phyloP scores from a whole-genome alignment of 495 filamentous ascomycete genomes.

The Hypomontagnella monticulosa region DNA sequence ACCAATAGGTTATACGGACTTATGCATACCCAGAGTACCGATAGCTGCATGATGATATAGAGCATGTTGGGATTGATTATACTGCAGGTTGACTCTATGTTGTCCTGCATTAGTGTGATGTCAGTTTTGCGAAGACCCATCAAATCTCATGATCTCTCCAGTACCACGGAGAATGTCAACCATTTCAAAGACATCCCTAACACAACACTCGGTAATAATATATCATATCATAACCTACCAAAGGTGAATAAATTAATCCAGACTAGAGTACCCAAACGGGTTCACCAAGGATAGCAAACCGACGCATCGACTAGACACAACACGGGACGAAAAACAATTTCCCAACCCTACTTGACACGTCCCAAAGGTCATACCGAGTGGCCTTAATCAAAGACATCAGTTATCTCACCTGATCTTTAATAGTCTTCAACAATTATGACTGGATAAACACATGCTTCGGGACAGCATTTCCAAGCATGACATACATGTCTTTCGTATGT shows the following conservation, averaged over 20 bases:
- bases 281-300: not conserved
- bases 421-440: not conserved
- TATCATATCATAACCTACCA: not conserved
- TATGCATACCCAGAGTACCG: slow-evolving; percentile 13
- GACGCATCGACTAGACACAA: no score
- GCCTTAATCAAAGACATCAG: not conserved
- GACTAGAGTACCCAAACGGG: not conserved
- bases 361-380: not conserved
- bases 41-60: slow-evolving; percentile 14
- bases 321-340: no score
- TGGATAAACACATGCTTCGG: no score
- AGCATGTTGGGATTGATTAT: not conserved
- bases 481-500: not conserved
- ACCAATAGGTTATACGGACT: slow-evolving; percentile 27
- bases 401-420: not conserved
- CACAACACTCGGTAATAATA: no score
- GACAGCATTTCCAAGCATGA: no score
- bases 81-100: not conserved
- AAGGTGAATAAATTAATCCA: no score
- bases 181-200: no score
- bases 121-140: not conserved
- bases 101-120: slow-evolving; percentile 13
- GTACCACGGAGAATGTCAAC: no score
- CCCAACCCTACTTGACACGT: not conserved
- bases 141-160: not conserved